Base-by-base conservation (phyloP, 352 stramenopile species). In the Phytophthora capsici region DNA sequence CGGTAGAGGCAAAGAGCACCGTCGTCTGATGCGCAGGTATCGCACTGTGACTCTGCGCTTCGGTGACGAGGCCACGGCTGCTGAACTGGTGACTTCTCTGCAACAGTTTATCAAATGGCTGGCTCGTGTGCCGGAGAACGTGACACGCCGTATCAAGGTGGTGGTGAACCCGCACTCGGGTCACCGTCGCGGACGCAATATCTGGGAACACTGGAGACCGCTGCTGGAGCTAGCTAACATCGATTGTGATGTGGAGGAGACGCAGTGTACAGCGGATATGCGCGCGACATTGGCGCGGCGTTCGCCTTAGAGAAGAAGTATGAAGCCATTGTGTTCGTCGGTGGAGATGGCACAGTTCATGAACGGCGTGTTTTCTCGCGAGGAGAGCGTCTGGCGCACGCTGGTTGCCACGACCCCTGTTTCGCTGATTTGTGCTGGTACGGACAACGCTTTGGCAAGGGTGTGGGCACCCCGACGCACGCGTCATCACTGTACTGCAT, bases 381-480 rank as follows among this genome's bases (percentile, higher is more conserved):
- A n/a, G n/a, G n/a, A n/a, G n/a, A n/a, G n/a, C n/a, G n/a, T n/a
- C n/a, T n/a, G n/a, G n/a, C n/a, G n/a, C n/a, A n/a, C n/a, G n/a
- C n/a, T n/a, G n/a, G n/a, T n/a, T n/a, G n/a, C n/a, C n/a, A n/a
- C n/a, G n/a, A n/a, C n/a, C n/a, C n/a, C n/a, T n/a, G n/a, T n/a
- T n/a, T n/a, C n/a, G n/a, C n/a, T n/a, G n/a, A 44, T 93, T 26
- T 88, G 73, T 60, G 83, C 81, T 4, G 85, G 85, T 25, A 91
- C 85, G 14, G 81, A 91, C 49, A 91, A 93, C 58, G 83, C 16
- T 91, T 93, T 45, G 82, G 85, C 34, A 75, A 86, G 32, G 82
- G 83, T 19, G 83, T 93, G 3, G 82, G 83, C 19, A 89, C 78
- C 16, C 82, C 85, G 1, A 86, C 77, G 0, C 85, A 91, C 40